Evolutionary conservation across 192 early-diverging fungal genomes (phyloP), one percentile per base, ranked within the genome.

Genomic region (Entrophospora sp.): DNA sequence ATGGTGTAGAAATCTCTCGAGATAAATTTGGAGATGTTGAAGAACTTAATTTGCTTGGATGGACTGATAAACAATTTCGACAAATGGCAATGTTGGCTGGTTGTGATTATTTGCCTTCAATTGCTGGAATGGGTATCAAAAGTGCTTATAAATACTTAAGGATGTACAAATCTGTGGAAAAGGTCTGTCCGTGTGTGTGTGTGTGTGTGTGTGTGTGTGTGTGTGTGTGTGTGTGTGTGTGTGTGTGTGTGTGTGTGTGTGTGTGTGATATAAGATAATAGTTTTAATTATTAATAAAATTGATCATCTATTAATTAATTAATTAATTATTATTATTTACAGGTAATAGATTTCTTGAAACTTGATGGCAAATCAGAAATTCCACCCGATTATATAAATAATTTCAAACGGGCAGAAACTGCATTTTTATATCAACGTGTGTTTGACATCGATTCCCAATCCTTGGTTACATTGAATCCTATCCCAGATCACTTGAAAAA

Each of bases 71-170:
- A 1, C 74, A 78, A 49, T 83, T 99, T 58, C 85, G 91, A 9
- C 84, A 91, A 10, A 89, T 95, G 90, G 94, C 94, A 66, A 98
- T 99, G 32, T 57, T 99, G n/a, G 85, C 90, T 0, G 97, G 97
- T n/a, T 99, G 97, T 70, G 97, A 99, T 64, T 99, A 99, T 66
- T 70, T 94, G 16, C 83, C 87, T 0, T 92, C 88, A 0, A 75
- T 93, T 9, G 81, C 85, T 2, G 90, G 94, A 2, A 82, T 99
- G 38, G 97, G 95, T 0, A 70, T 99, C 20, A 92, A 89, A 68
- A 91, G 77, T 38, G 94, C 96, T 0, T 73, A 86, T 24, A 68
- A 73, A 7, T 60, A 83, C 25, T 61, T 88, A 57, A 71, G 77
- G 2, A 70, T 66, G 6, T 78, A 79, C 55, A 79, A 77, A 28